Evolutionary conservation across 1,284 basidiomycete species (phyloP).

Genomic region (Ceratobasidium sp.): DNA sequence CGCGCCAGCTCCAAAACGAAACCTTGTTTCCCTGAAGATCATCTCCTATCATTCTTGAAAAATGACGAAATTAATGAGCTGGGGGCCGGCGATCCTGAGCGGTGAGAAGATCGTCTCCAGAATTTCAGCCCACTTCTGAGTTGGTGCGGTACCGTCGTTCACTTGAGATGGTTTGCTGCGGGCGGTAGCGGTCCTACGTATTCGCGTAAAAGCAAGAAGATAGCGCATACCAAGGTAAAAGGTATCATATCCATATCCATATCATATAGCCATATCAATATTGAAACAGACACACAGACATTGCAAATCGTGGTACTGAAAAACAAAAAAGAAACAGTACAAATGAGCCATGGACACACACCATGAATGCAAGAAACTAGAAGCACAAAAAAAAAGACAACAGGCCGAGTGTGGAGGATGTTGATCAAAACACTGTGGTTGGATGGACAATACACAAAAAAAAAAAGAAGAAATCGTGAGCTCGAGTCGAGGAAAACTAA

Average conservation of each 20-base stretch:
- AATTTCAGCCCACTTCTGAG: too few species aligned
- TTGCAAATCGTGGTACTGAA: neutral
- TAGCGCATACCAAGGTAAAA: neutral
- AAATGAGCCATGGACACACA: neutral
- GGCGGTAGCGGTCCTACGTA: too few species aligned
- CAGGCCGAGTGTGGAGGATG: too few species aligned
- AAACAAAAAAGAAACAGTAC: neutral
- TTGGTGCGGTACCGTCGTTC: too few species aligned
- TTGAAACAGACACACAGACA: neutral
- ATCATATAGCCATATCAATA: constrained; percentile 10
- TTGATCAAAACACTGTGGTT: neutral
- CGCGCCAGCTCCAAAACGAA: constrained; percentile 1
- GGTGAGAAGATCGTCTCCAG: too few species aligned
- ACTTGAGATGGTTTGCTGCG: too few species aligned
- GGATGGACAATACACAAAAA: too few species aligned
- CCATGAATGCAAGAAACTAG: too few species aligned
- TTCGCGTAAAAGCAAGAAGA: neutral
- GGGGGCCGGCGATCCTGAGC: neutral
- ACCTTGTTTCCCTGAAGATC: constrained; percentile 22
- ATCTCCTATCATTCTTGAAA: neutral
- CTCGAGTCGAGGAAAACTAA: neutral
- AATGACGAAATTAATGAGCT: neutral
- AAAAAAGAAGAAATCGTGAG: neutral
- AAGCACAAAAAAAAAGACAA: neutral
- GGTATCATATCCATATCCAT: neutral